These are phyloP conservation scores for Hygrophorus pudorinus DNA, from an alignment of 768 basidiomycete genomes.

Conservation along the genomic window DNA sequence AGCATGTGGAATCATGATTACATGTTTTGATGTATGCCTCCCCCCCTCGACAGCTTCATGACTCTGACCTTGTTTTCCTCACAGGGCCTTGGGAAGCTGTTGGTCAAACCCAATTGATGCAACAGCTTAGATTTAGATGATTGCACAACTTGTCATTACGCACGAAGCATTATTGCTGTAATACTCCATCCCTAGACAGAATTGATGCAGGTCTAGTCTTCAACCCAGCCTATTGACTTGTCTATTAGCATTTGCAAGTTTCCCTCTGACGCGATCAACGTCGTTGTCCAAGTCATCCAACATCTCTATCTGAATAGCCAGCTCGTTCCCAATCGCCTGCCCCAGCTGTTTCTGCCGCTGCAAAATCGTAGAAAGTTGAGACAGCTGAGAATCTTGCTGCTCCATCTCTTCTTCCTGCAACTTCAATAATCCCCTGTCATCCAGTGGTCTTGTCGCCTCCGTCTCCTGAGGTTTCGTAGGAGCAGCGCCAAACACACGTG, in stretches of 20 bases:
- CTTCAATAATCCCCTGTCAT: conserved; percentile 69
- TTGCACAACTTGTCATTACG: neutral
- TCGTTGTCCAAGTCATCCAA: conserved; percentile 70
- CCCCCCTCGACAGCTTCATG: neutral
- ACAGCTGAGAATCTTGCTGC: conserved; percentile 76
- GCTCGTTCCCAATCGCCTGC: conserved; percentile 75
- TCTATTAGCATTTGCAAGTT: conserved; percentile 71
- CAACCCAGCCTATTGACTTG: conserved; percentile 74
- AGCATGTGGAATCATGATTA: conserved; percentile 98
- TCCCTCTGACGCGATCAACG: conserved; percentile 69
- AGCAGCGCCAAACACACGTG: conserved; percentile 72
- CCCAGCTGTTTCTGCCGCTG: conserved; percentile 81
- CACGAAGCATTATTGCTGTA: conserved; percentile 10
- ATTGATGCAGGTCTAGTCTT: conserved; percentile 4
- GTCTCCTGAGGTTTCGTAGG: conserved; percentile 62
- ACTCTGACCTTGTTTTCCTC: conserved; percentile 8
- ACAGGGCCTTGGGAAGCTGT: conserved; percentile 50
- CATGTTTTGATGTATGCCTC: conserved; percentile 75
- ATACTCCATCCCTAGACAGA: too few species aligned
- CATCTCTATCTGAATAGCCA: conserved; percentile 76
- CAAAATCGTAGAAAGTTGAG: conserved; percentile 71
- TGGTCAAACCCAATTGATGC: conserved; percentile 28
- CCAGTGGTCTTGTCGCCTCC: conserved; percentile 76
- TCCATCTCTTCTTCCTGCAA: conserved; percentile 76
- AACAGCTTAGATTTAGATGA: conserved; percentile 11